Conservation (phyloP, 2,329 filamentous ascomycete genomes). For the Pestalotiopsis sp. region DNA sequence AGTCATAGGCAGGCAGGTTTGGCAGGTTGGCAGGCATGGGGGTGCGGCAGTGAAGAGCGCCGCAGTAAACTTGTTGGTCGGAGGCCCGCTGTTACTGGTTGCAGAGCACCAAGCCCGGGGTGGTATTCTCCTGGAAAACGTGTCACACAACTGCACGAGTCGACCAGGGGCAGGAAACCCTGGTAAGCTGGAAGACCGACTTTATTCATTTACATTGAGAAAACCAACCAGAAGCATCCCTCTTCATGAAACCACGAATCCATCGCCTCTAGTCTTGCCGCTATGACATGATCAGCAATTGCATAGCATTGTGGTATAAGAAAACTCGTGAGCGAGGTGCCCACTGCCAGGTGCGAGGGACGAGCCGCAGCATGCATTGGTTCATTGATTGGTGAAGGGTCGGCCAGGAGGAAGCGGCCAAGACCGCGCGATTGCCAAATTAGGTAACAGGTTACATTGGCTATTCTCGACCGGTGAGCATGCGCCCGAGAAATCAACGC, state of each 20-base stretch:
- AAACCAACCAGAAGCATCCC: background rate
- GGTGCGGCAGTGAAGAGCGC: background rate
- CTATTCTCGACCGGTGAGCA: background rate
- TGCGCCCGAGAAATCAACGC: background rate
- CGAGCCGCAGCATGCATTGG: constrained; percentile 4
- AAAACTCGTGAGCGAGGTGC: background rate
- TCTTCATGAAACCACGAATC: background rate
- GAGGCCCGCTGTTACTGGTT: background rate
- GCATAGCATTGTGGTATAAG: background rate
- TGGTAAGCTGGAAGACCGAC: background rate
- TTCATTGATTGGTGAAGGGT: background rate
- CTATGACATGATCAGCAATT: background rate
- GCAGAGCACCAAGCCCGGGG: background rate
- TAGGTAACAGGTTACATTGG: background rate
- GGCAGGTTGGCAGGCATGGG: background rate
- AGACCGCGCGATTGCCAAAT: background rate
- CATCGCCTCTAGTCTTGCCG: background rate
- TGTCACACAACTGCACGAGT: background rate
- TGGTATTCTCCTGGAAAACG: background rate
- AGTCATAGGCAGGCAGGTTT: no score
- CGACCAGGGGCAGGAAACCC: background rate
- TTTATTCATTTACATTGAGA: background rate
- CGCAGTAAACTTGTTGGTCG: background rate
- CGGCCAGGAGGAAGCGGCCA: background rate
- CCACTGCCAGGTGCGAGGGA: background rate